Percentiles rank a stretch among this genome's conserved stretches.
Conservation (phyloP, 2,329 filamentous ascomycete species). For the Chaetomiaceae sp. region DNA sequence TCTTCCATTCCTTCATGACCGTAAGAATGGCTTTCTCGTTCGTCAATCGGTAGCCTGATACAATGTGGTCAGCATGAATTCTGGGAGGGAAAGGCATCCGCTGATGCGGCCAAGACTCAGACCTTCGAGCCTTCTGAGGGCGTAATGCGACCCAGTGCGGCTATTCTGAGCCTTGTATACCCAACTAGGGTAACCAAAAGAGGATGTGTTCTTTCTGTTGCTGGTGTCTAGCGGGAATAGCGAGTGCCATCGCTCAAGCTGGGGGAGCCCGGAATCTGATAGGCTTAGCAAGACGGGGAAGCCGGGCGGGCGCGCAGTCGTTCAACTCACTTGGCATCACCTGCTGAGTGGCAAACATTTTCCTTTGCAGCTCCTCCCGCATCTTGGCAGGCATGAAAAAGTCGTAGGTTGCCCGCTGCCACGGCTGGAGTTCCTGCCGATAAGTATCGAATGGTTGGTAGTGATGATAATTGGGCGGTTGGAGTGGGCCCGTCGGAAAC, state of each 20-base stretch:
- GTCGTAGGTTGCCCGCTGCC: conserved; percentile 82
- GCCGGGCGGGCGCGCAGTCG: neutral
- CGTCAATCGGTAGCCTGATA: conserved; percentile 64
- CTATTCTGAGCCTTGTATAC: conserved; percentile 89
- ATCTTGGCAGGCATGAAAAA: conserved; percentile 86
- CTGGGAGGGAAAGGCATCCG: too few species aligned
- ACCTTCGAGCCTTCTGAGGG: conserved; percentile 78
- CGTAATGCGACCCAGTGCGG: conserved; percentile 86
- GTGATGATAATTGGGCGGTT: conserved; percentile 81
- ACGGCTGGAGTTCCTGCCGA: conserved; percentile 71
- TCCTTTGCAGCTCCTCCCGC: conserved; percentile 83
- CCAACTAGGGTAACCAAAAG: conserved; percentile 88
- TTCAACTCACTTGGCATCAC: conserved; percentile 63
- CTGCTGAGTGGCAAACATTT: conserved; percentile 77
- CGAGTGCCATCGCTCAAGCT: conserved; percentile 85
- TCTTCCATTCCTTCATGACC: conserved; percentile 77
- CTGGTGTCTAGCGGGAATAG: conserved; percentile 82
- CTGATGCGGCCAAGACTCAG: conserved; percentile 1
- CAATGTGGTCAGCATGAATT: conserved; percentile 12
- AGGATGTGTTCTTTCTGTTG: conserved; percentile 67
- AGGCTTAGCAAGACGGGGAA: neutral
- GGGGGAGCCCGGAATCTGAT: conserved; percentile 50
- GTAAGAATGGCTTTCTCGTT: conserved; percentile 84
- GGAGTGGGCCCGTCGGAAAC: conserved; percentile 44
- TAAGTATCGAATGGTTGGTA: conserved; percentile 85